Evolutionary conservation across 352 stramenopile genomes (phyloP), one percentile per base, ranked within the genome.

Genomic region (Globisporangium rhizosaccharum): DNA sequence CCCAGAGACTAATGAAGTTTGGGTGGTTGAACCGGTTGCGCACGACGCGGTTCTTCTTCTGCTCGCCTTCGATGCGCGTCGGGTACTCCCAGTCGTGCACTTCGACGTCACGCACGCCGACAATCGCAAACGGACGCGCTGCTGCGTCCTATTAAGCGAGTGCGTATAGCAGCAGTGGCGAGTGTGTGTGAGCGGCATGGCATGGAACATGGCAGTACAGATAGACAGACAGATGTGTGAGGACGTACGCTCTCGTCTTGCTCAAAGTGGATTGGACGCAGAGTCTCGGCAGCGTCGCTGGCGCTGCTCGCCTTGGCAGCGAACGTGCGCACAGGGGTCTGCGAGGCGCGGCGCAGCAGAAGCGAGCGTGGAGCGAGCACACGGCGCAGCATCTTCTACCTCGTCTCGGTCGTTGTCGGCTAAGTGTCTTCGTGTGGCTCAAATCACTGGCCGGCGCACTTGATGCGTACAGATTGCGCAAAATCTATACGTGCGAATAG

Each of bases 1-100:
- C 76, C 73, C 79, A 94, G 18, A 94, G 66, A 44, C 79, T 90
- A 61, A 94, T 87, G 64, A 92, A 94, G 76, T 94, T 94, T 15
- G 82, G 75, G 63, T 86, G 64, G 45, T 73, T 58, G 68, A 90
- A 94, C 41, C 77, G 78, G 70, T 94, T 94, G 69, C 84, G 82
- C 49, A 90, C 33, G 53, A 71, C 62, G 49, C 79, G 71, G 20
- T 71, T 67, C 53, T 73, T 77, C 63, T 87, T 88, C 48, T 83
- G 53, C 57, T 89, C 82, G 45, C 68, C 54, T 52, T 94, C 84
- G 41, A 82, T 53, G 41, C 84, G 84, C 61, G 73, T 80, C 30
- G 79, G 82, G 67, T 88, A 89, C 56, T 89, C 77, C 68, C 77
- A 88, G 68, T 94, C 79, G 56, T 72, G 57, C 63, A 90, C 75